Evolutionary conservation across 495 filamentous ascomycete genomes (phyloP).

Genomic region (Lasiosphaeria miniovina): DNA sequence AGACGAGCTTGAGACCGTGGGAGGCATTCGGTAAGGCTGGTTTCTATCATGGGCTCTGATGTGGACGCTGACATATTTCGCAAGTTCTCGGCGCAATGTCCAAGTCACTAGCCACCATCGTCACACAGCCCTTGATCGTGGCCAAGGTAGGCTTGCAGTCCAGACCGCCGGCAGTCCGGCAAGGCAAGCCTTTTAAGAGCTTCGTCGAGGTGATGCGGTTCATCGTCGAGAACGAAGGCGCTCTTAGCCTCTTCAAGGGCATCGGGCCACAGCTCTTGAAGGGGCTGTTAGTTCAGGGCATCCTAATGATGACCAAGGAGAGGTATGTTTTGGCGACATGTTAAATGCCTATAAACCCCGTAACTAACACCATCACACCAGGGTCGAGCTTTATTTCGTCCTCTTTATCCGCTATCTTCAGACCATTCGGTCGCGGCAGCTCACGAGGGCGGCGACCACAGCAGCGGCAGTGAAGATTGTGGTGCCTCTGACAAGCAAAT

Average conservation of each 20-base stretch:
- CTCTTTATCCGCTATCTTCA: constrained; percentile 79
- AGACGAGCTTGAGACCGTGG: constrained; percentile 71
- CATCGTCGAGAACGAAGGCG: constrained; percentile 84
- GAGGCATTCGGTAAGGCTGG: constrained; percentile 82
- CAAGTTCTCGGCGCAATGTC: constrained; percentile 88
- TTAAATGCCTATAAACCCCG: background rate
- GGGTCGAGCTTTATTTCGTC: constrained; percentile 88
- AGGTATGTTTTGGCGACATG: constrained; percentile 53
- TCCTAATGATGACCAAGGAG: constrained; percentile 99
- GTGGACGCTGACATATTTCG: background rate
- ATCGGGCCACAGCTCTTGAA: constrained; percentile 93
- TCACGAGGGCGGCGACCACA: constrained; percentile 62
- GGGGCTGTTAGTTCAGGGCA: constrained; percentile 87
- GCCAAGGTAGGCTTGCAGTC: constrained; percentile 97
- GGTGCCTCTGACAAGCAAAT: constrained; percentile 47
- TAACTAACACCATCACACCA: constrained; percentile 37
- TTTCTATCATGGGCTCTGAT: background rate
- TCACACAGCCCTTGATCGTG: constrained; percentile 93
- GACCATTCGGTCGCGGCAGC: constrained; percentile 65
- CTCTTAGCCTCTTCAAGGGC: constrained; percentile 85
- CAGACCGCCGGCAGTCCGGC: constrained; percentile 74
- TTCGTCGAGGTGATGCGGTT: constrained; percentile 94
- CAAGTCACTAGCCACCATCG: constrained; percentile 87
- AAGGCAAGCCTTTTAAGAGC: constrained; percentile 91
- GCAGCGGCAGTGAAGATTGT: constrained; percentile 50